Conservation (phyloP, 1,139 yeast genomes). For the Lodderomyces elongisporus region DNA sequence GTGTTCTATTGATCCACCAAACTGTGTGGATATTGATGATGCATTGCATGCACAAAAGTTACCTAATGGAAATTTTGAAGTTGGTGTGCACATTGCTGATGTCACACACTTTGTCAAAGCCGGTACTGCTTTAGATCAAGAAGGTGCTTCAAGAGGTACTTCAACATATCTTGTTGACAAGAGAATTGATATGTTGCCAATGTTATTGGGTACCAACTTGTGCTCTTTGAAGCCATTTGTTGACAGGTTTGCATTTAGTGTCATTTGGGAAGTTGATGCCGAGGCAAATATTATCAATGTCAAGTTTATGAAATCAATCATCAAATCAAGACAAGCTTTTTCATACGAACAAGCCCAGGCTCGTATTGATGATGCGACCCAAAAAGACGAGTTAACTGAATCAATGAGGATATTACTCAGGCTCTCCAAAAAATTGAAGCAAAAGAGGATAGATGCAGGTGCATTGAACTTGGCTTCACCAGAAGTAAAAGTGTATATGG, state of each 20-base stretch:
- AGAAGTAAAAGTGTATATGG: conserved; percentile 96
- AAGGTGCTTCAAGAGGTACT: conserved; percentile 96
- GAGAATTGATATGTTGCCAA: conserved; percentile 98
- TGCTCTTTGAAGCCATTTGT: conserved; percentile 95
- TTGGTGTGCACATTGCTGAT: conserved; percentile 99
- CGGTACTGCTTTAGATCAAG: conserved; percentile 85
- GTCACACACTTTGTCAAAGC: conserved; percentile 97
- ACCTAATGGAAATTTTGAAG: conserved; percentile 92
- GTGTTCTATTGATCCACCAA: conserved; percentile 97
- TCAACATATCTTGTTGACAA: conserved; percentile 97
- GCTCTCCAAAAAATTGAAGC: conserved; percentile 78
- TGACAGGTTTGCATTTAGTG: conserved; percentile 93
- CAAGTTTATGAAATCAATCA: conserved; percentile 80
- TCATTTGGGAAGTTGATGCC: conserved; percentile 88
- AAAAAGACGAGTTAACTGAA: conserved; percentile 77
- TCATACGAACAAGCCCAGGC: conserved; percentile 92
- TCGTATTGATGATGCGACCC: conserved; percentile 75
- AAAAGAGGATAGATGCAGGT: conserved; percentile 86
- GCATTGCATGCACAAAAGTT: conserved; percentile 83
- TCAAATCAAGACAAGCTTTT: conserved; percentile 89
- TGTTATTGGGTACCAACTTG: conserved; percentile 89
- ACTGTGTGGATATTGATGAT: conserved; percentile 98
- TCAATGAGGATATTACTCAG: conserved; percentile 81
- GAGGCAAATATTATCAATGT: conserved; percentile 83
- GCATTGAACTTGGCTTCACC: conserved; percentile 97